Base-by-base conservation (phyloP, 1,284 basidiomycete species). In the Ceratobasidium papillatum region DNA sequence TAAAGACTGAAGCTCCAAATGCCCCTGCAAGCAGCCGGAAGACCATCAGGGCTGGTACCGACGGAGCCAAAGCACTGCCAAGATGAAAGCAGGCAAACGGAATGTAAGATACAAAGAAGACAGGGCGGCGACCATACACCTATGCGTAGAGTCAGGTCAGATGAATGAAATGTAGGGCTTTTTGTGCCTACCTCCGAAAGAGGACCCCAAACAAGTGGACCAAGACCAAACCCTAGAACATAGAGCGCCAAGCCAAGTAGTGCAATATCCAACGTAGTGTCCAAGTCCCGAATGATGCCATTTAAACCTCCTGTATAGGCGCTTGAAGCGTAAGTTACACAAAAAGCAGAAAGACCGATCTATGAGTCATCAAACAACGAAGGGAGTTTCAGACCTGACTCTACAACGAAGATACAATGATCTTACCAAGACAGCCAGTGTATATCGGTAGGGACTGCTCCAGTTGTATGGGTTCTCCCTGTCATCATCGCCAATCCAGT, bases 401-500 rank as follows among this genome's bases (percentile, higher is more conserved):
- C 17, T 5, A n/a, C 34, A 32, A 2, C 30, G 11, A 14, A 54
- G 12, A 45, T 12, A 27, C 25, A 19, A 4, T n/a, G 19, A 25
- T 19, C 59, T 62, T 14, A 62, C 59, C 32, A 62, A 38, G 27
- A 22, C 3, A 27, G 38, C 59, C 25, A 62, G 41, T n/a, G 66
- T 80, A 86, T 87, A 89, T 80, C 86, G 87, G 49, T 81, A 81
- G 36, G 77, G 38, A 32, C 81, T 85, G 1, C 82, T 78, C 88
- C 89, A 92, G 79, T 89, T 90, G 81, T 88, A 89, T 0, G 90
- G 90, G 78, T 90, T 86, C 61, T 47, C 61, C 14, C 87, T 86
- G 17, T 84, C 81, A 77, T 91, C 90, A 62, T 85, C 82, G 0
- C 82, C 78, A 36, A 86, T 83, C 89, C 89, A 90, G 76, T 87